Base-by-base conservation (phyloP, 768 basidiomycete species). In the Dacryopinax spathularia region DNA sequence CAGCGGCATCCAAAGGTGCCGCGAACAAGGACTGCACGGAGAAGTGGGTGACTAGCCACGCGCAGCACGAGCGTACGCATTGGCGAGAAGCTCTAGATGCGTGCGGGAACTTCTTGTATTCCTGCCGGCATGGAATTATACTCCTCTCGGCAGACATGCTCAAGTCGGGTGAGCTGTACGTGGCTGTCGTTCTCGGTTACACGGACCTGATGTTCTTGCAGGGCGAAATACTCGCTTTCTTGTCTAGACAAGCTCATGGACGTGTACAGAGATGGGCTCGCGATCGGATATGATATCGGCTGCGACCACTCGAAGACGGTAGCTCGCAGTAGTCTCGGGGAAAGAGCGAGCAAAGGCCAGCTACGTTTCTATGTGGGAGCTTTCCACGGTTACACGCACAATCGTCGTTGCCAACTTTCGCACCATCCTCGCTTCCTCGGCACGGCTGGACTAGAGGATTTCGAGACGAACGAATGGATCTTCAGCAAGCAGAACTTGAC, bases 351-450 rank as follows among this genome's bases (percentile, higher is more conserved):
- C n/a, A n/a, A n/a, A n/a, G n/a, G n/a, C 15, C 9, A 35, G 33
- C 18, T 67, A 2, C 59, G 65, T 1, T 37, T 71, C 10, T 63
- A 70, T 12, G 67, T 1, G 68, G 73, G n/a, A n/a, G n/a, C n/a
- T n/a, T n/a, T n/a, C n/a, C n/a, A n/a, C n/a, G n/a, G n/a, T n/a
- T n/a, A n/a, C 56, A 65, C 68, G 0, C 73, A 74, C 60, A 71
- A 71, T 43, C 64, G 68, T 1, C 39, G 34, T 12, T 74, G 73
- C 44, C 73, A 72, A 43, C 33, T 73, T 1, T 20, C 64, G 20
- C 70, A 68, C 67, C 73, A 73, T 65, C 73, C 73, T 0, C 44
- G 66, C 25, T 70, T 70, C 39, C 63, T 69, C 31, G 13, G 44
- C 7, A 72, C 72, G 4, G 65, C 64, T 1, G 72, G 73, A 2